These are phyloP conservation scores for Lenwebbia sp. DNA, from an alignment of 345 rosid genomes.

Conservation along the genomic window DNA sequence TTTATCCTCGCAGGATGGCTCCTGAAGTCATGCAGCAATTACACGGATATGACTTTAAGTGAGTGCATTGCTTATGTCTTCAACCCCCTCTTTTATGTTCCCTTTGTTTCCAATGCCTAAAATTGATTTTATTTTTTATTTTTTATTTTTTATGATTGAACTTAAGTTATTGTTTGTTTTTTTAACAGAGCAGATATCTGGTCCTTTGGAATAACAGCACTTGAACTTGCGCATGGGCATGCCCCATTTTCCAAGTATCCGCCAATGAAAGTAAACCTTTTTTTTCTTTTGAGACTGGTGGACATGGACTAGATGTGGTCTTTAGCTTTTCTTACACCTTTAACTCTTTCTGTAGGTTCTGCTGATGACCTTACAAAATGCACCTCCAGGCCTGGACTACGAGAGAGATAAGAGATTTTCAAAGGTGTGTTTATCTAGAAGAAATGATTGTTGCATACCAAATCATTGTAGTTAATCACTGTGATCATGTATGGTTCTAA, in stretches of 20 bases:
- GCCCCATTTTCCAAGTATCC: too few relatives aligned
- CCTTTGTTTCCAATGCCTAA: neutral
- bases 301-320: neutral
- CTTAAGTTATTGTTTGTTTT: constrained; percentile 3
- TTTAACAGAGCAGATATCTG: constrained; percentile 78
- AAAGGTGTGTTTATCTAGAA: constrained; percentile 31
- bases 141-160: constrained; percentile 3
- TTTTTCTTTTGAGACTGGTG: neutral
- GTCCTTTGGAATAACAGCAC: constrained; percentile 98
- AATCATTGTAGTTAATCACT: neutral
- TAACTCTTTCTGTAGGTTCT: constrained; percentile 44
- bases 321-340: neutral
- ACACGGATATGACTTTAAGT: constrained; percentile 99
- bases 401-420: constrained; percentile 95
- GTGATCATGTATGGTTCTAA: neutral
- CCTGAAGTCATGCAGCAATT: constrained; percentile 99
- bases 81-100: neutral
- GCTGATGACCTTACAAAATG: constrained; percentile 98
- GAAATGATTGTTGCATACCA: neutral
- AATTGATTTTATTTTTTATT: neutral
- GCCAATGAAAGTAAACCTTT: constrained; percentile 69
- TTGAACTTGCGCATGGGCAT: constrained; percentile 98
- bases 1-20: constrained; percentile 72
- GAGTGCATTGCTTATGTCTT: constrained; percentile 19
- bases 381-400: constrained; percentile 99